These are phyloP conservation scores for Xylaria sp. DNA, from an alignment of 2,329 filamentous ascomycete genomes.

Conservation along the genomic window DNA sequence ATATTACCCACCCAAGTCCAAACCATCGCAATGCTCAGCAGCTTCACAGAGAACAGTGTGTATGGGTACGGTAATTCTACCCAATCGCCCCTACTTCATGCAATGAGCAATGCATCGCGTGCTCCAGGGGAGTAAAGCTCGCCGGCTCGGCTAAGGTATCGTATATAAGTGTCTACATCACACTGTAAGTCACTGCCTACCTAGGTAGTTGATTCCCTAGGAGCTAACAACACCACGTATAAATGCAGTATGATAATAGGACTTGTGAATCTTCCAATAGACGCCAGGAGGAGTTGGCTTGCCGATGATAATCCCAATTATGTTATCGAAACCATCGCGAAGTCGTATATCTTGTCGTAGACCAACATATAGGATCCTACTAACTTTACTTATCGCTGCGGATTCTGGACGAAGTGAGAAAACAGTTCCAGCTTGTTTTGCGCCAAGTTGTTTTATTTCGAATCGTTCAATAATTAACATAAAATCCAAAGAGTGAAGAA, in stretches of 20 bases:
- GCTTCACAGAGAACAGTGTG: conserved; percentile 31
- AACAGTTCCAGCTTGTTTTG: too few species aligned
- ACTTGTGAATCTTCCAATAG: too few species aligned
- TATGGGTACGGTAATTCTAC: conserved; percentile 28
- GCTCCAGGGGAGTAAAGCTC: conserved; percentile 13
- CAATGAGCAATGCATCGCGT: conserved; percentile 37
- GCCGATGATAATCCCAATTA: conserved; percentile 14
- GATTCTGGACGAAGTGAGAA: conserved; percentile 12
- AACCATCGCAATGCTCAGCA: conserved; percentile 26
- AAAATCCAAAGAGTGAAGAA: too few species aligned
- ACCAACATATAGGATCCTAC: conserved; percentile 10
- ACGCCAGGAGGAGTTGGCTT: conserved; percentile 15
- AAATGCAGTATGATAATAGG: conserved; percentile 30
- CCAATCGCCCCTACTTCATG: conserved; percentile 29
- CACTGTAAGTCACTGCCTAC: neutral
- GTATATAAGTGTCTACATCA: conserved; percentile 33
- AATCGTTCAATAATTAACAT: too few species aligned
- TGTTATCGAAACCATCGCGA: conserved; percentile 20
- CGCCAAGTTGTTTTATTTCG: too few species aligned
- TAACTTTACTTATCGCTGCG: conserved; percentile 16
- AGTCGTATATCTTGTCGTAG: neutral
- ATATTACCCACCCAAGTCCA: conserved; percentile 3
- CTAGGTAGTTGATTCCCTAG: too few species aligned
- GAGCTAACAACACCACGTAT: neutral
- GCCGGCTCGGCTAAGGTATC: conserved; percentile 34